A percentile compares a stretch with the other conserved stretches of the same genome.
phyloP scores from a whole-genome alignment of 1,139 yeast genomes.

The Maudiozyma humilis region DNA sequence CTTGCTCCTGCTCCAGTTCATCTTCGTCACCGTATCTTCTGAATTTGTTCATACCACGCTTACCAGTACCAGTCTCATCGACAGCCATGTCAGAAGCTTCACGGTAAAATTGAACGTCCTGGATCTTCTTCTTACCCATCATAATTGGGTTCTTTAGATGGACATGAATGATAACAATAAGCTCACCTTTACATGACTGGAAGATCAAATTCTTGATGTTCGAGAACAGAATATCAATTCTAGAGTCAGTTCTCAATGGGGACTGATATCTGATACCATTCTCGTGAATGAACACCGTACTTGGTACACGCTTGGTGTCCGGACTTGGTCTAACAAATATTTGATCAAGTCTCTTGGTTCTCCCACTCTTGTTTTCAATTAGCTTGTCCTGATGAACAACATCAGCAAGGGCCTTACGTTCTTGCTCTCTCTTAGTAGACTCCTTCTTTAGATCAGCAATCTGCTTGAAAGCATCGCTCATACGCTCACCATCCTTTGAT shows the following conservation, averaged over 20 bases:
- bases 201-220: constrained; percentile 89
- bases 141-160: constrained; percentile 88
- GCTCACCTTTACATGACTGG: constrained; percentile 93
- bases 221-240: constrained; percentile 78
- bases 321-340: constrained; percentile 93
- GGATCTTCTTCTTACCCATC: constrained; percentile 93
- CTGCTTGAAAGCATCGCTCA: constrained; percentile 83
- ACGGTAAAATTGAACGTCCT: constrained; percentile 90
- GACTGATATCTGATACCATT: constrained; percentile 94
- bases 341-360: constrained; percentile 80
- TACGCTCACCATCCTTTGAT: constrained; percentile 84
- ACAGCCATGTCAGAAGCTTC: constrained; percentile 95
- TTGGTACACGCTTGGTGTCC: constrained; percentile 90
- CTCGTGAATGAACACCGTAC: constrained; percentile 84
- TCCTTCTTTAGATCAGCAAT: constrained; percentile 90
- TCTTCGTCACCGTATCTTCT: constrained; percentile 97
- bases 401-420: constrained; percentile 87
- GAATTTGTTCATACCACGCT: constrained; percentile 45
- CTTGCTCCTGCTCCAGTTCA: constrained; percentile 97
- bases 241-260: constrained; percentile 70
- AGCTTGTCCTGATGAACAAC: constrained; percentile 88
- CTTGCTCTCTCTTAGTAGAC: constrained; percentile 82
- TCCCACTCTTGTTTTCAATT: constrained; percentile 67
- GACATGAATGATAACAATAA: constrained; percentile 85
- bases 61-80: constrained; percentile 94